phyloP scores from a whole-genome alignment of 371 early-diverging fungal genomes.

The Actinomortierella wolfii region DNA sequence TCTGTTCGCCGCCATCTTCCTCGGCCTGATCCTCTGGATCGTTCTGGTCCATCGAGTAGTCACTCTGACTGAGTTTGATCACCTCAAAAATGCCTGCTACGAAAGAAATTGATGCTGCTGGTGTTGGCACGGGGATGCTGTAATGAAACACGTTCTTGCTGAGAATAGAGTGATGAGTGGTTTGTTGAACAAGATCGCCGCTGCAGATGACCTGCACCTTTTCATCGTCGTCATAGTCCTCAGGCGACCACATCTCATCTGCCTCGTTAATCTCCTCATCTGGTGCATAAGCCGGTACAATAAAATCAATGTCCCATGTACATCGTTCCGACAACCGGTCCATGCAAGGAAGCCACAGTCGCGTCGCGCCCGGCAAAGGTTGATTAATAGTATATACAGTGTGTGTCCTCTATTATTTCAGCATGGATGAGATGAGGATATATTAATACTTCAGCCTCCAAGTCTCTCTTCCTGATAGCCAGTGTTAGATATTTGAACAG shows the following conservation, averaged over 20 bases:
- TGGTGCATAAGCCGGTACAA: slow-evolving; percentile 62
- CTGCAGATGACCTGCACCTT: slow-evolving; percentile 74
- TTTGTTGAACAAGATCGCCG: slow-evolving; percentile 72
- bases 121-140: slow-evolving; percentile 30
- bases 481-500: neutral
- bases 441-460: slow-evolving; percentile 17
- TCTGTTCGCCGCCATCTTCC: slow-evolving; percentile 40
- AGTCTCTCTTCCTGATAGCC: neutral
- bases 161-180: slow-evolving; percentile 16
- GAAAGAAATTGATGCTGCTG: slow-evolving; percentile 40
- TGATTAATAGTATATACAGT: slow-evolving; percentile 83
- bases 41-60: slow-evolving; percentile 52
- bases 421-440: slow-evolving; percentile 9
- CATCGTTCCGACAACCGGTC: slow-evolving; percentile 76
- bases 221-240: slow-evolving; percentile 50
- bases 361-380: slow-evolving; percentile 73
- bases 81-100: slow-evolving; percentile 39
- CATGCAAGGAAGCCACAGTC: slow-evolving; percentile 90
- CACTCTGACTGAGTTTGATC: slow-evolving; percentile 49
- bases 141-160: slow-evolving; percentile 31
- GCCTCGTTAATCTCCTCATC: slow-evolving; percentile 47
- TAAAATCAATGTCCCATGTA: slow-evolving; percentile 88
- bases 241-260: slow-evolving; percentile 51
- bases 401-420: slow-evolving; percentile 53
- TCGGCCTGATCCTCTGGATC: slow-evolving; percentile 51